Percentiles rank a stretch among this genome's conserved stretches.
Evolutionary conservation across 495 filamentous ascomycete species (phyloP).

Genomic region (Lichina pygmaea): DNA sequence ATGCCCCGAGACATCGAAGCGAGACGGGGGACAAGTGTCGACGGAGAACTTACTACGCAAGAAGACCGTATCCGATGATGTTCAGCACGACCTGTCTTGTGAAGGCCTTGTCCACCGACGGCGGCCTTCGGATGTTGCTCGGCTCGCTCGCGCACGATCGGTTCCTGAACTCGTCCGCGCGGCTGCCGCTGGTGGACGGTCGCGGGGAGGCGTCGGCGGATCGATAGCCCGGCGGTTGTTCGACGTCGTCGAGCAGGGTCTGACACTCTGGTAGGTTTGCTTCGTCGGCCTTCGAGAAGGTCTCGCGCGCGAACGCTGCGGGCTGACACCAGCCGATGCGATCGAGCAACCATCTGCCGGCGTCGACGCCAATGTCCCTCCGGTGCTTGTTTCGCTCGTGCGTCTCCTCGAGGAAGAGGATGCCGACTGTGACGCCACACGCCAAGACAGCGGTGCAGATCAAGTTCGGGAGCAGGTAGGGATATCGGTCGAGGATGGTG

Average conservation of each 20-base stretch:
- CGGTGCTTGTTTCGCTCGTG: conserved; percentile 58
- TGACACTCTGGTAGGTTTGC: conserved; percentile 15
- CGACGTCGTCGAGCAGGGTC: conserved; percentile 23
- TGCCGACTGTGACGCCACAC: conserved; percentile 53
- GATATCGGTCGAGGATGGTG: conserved; percentile 57
- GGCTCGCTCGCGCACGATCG: neutral
- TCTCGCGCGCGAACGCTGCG: conserved; percentile 3
- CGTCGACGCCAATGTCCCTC: conserved; percentile 47
- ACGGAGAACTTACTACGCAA: conserved; percentile 60
- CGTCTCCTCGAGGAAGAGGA: conserved; percentile 86
- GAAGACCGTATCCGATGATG: conserved; percentile 71
- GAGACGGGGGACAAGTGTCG: neutral
- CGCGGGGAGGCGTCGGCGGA: conserved; percentile 27
- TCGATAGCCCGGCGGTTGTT: conserved; percentile 34
- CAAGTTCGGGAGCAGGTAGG: conserved; percentile 82
- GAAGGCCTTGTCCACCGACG: conserved; percentile 27
- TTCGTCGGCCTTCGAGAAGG: conserved; percentile 9
- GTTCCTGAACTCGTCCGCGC: neutral
- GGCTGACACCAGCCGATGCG: conserved; percentile 11
- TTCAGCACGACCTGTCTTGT: conserved; percentile 57
- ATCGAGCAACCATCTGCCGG: conserved; percentile 46
- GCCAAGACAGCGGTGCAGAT: conserved; percentile 61
- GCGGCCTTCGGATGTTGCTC: conserved; percentile 1
- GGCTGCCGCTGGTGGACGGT: conserved; percentile 3
- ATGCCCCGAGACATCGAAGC: neutral